Conservation (phyloP, 2,329 filamentous ascomycete species). For the Fusarium falciforme region DNA sequence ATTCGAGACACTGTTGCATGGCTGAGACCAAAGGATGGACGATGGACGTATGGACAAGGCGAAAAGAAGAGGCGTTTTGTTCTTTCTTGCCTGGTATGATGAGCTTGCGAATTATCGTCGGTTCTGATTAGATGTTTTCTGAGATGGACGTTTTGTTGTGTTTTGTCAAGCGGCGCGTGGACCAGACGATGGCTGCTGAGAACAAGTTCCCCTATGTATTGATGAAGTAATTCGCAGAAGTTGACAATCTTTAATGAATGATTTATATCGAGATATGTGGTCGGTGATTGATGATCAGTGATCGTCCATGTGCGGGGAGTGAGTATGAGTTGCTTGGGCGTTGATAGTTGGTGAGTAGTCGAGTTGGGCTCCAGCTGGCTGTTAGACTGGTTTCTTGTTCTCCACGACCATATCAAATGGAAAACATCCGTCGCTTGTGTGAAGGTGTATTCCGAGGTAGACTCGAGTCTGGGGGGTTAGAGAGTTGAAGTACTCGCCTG, state of each 20-base stretch:
- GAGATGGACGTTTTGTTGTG: constrained; percentile 5
- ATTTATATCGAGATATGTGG: neutral
- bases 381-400: neutral
- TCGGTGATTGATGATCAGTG: neutral
- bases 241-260: constrained; percentile 14
- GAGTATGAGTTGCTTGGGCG: neutral
- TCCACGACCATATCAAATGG: neutral
- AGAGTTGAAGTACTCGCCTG: neutral
- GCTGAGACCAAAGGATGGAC: constrained; percentile 10
- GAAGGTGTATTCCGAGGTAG: neutral
- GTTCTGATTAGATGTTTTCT: constrained; percentile 15
- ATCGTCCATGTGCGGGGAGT: neutral
- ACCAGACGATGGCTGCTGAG: constrained; percentile 23
- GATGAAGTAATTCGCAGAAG: constrained; percentile 34
- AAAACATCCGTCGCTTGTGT: neutral
- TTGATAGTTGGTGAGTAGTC: neutral
- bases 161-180: constrained; percentile 32
- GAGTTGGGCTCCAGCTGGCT: neutral
- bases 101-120: constrained; percentile 10
- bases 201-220: constrained; percentile 36
- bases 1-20: constrained; percentile 32
- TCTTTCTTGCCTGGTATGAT: constrained; percentile 14
- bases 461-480: neutral
- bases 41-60: constrained; percentile 9
- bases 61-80: constrained; percentile 28